Evolutionary conservation across 176 grass and related monocot species (phyloP), one percentile per base, ranked within the genome.

Genomic region (Calamus simplicifolius): DNA sequence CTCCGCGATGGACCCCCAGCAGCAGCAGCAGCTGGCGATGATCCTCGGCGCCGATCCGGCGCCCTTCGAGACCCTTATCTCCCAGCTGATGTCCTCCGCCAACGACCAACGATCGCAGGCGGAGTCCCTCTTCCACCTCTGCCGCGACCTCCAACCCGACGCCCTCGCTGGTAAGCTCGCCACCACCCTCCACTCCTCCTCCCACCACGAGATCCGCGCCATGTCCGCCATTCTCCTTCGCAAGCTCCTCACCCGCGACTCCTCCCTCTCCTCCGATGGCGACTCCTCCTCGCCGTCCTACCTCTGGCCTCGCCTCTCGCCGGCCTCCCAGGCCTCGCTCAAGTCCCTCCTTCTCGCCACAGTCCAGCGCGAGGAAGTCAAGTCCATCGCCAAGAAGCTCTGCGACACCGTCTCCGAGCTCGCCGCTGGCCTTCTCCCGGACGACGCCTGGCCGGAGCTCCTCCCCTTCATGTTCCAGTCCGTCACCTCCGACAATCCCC

Each of bases 371-470:
- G 94, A 98, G 54, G 61, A 62, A 10, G 54, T 80, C 3, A 91
- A 86, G 70, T 65, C 94, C 56, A 83, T 93, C 60, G 79, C 81
- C 0, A 98, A 89, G 84, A 98, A 98, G 76, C 81, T 98, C 38
- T 92, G 87, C 59, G 94, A 98, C 28, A 76, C 94, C 19, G 53
- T 98, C 27, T 92, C 94, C 18, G 94, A 88, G 73, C 84, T 98
- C 18, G 94, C 84, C 5, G 68, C 85, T 5, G 18, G 58, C 6
- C 81, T 98, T 49, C 84, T 98, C 7, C 94, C 88, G 0, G 94
- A 98, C 6, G 61, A 66, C 51, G 50, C 70, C 2, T 98, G 94
- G 94, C 49, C 73, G 0, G 94, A 98, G 19, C 85, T 98, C 3
- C 84, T 98, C 0, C 94, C 94, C 0, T 93, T 98, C 79, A 84